Base-by-base conservation (phyloP, 345 rosid species). In the Hirschfeldia incana region DNA sequence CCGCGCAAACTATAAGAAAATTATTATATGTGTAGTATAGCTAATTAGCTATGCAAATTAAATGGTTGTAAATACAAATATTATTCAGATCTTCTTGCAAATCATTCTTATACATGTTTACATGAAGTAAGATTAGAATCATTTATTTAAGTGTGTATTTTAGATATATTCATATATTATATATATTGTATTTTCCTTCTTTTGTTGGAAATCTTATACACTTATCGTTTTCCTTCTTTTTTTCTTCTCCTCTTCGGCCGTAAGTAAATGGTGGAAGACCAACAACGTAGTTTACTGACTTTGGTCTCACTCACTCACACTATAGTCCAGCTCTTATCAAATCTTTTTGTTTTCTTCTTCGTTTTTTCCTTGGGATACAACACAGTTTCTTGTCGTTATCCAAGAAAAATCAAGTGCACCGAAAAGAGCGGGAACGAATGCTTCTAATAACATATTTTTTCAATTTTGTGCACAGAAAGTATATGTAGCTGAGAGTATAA, bases 371-470 rank as follows among this genome's bases (percentile, higher is more conserved):
- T 65, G 68, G 83, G 37, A 69, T 74, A 34, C 53, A 80, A 65
- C 72, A 64, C 33, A 4, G 5, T 33, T 70, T 64, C 61, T 80
- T 80, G 83, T 76, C 77, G 70, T 76, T 60, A 75, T 76, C 16
- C 53, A 65, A 30, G 80, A 75, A 80, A 80, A 80, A 8, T 32
- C 69, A 55, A 69, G 11, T 30, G 73, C 76, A 75, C 80, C 83
- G 76, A 80, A 76, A 80, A 80, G 73, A 75, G 83, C 83, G 80
- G 83, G 83, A 80, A 75, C 83, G 63, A 65, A 70, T 28, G 46
- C 63, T 80, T 51, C 46, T 60, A 73, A 37, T 39, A 51, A 32
- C 66, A 51, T 68, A 3, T 28, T 51, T 60, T 60, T 15, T 8
- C 7, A 26, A 12, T 65, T 70, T 65, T 44, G 8, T 66, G 33